Evolutionary conservation across 352 stramenopile species (phyloP).

Genomic region (Globisporangium paroecandrum): DNA sequence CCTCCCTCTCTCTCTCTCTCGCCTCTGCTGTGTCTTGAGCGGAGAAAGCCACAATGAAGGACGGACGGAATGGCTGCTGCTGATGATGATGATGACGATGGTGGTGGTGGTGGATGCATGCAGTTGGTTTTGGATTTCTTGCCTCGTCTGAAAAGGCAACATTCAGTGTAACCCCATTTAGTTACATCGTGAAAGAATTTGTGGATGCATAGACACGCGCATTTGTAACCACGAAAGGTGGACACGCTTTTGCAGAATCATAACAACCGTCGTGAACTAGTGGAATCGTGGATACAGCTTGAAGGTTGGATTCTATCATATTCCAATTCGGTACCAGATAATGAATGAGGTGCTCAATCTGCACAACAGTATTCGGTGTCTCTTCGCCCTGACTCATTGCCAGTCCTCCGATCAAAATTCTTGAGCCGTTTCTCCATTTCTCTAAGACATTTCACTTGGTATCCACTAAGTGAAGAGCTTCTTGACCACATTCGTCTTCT

Average conservation of each 20-base stretch:
- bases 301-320: neutral
- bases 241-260: neutral
- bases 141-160: neutral
- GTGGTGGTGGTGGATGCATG: neutral
- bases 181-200: neutral
- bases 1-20: neutral
- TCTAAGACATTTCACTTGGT: neutral
- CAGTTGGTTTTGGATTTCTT: neutral
- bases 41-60: neutral
- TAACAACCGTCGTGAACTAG: neutral
- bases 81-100: neutral
- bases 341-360: neutral
- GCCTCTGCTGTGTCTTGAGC: neutral
- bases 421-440: too few species aligned
- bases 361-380: too few species aligned
- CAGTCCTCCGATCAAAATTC: too few species aligned
- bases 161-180: neutral
- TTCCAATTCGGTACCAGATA: neutral
- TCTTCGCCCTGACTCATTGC: too few species aligned
- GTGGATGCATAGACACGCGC: neutral
- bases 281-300: neutral
- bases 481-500: slow-evolving; percentile 5
- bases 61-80: neutral
- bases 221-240: neutral
- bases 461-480: slow-evolving; percentile 14